Percentiles rank a stretch among this genome's conserved stretches.
phyloP scores from a whole-genome alignment of 2,329 filamentous ascomycete genomes.

The Aureobasidium sp. region DNA sequence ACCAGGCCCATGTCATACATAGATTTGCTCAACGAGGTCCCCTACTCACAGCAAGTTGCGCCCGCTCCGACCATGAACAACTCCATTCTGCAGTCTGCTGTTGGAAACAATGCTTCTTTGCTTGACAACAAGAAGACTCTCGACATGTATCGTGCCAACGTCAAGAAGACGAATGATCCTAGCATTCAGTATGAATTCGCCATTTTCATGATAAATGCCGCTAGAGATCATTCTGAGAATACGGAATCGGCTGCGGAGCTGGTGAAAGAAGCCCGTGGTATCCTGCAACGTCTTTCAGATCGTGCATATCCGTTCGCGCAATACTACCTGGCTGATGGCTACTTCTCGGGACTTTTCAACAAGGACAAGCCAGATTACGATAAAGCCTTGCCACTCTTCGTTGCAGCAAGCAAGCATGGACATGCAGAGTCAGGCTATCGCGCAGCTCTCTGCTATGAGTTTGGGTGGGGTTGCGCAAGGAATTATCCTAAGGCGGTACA shows the following conservation, averaged over 20 bases:
- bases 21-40: slow-evolving; percentile 54
- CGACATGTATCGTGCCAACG: slow-evolving; percentile 94
- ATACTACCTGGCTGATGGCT: slow-evolving; percentile 94
- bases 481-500: slow-evolving; percentile 89
- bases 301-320: slow-evolving; percentile 93
- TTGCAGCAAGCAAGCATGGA: slow-evolving; percentile 90
- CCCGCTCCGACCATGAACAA: slow-evolving; percentile 66
- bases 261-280: slow-evolving; percentile 78
- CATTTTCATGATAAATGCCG: slow-evolving; percentile 83
- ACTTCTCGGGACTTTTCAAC: slow-evolving; percentile 87
- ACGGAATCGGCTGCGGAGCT: slow-evolving; percentile 51
- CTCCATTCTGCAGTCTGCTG: slow-evolving; percentile 64
- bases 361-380: slow-evolving; percentile 91
- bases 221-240: slow-evolving; percentile 58
- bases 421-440: slow-evolving; percentile 95
- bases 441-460: slow-evolving; percentile 91
- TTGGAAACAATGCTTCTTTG: slow-evolving; percentile 85
- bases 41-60: slow-evolving; percentile 73
- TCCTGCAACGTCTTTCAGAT: slow-evolving; percentile 78
- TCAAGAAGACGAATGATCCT: slow-evolving; percentile 91
- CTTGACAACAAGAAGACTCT: slow-evolving; percentile 88
- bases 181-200: slow-evolving; percentile 95
- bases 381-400: slow-evolving; percentile 84
- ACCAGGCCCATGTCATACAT: slow-evolving; percentile 53
- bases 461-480: slow-evolving; percentile 90